Percentiles rank a stretch among this genome's conserved stretches.
phyloP scores from a whole-genome alignment of 805 yeast genomes.

The Teunomyces aglyptinius region DNA sequence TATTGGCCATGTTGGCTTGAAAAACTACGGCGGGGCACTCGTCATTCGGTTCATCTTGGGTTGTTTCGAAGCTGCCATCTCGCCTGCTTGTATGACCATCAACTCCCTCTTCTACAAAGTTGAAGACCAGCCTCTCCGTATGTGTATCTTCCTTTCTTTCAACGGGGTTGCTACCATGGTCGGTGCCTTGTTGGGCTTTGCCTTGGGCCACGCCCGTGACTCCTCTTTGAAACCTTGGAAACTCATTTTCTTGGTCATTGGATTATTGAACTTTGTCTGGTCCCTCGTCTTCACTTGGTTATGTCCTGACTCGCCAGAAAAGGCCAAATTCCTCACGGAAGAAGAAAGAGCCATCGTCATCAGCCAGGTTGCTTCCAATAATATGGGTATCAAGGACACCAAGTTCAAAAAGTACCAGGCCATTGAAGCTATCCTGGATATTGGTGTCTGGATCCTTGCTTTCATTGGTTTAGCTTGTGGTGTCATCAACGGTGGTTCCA shows the following conservation, averaged over 20 bases:
- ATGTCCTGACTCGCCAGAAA: slow-evolving; percentile 50
- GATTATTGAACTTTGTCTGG: slow-evolving; percentile 49
- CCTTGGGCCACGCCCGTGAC: slow-evolving; percentile 48
- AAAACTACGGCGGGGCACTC: slow-evolving; percentile 52
- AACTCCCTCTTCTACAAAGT: slow-evolving; percentile 63
- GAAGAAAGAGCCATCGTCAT: slow-evolving; percentile 42
- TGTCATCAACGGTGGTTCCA: slow-evolving; percentile 28
- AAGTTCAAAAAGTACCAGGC: slow-evolving; percentile 48
- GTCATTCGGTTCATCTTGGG: slow-evolving; percentile 54
- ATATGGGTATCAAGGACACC: slow-evolving; percentile 53
- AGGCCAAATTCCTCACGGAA: slow-evolving; percentile 34
- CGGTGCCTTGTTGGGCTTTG: slow-evolving; percentile 42
- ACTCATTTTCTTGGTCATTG: slow-evolving; percentile 56
- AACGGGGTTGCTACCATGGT: slow-evolving; percentile 58
- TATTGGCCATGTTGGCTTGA: slow-evolving; percentile 47
- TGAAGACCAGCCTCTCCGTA: slow-evolving; percentile 49
- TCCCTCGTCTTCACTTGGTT: slow-evolving; percentile 43
- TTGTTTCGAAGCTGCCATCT: slow-evolving; percentile 52
- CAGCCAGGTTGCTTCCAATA: slow-evolving; percentile 45
- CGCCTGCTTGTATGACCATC: slow-evolving; percentile 55
- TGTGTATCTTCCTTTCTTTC: slow-evolving; percentile 55
- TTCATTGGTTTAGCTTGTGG: slow-evolving; percentile 28
- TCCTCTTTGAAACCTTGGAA: slow-evolving; percentile 52
- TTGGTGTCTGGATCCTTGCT: slow-evolving; percentile 18
- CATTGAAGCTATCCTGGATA: slow-evolving; percentile 22